Evolutionary conservation across 2,329 filamentous ascomycete genomes (phyloP).

Genomic region (Trichoderma hamatum): DNA sequence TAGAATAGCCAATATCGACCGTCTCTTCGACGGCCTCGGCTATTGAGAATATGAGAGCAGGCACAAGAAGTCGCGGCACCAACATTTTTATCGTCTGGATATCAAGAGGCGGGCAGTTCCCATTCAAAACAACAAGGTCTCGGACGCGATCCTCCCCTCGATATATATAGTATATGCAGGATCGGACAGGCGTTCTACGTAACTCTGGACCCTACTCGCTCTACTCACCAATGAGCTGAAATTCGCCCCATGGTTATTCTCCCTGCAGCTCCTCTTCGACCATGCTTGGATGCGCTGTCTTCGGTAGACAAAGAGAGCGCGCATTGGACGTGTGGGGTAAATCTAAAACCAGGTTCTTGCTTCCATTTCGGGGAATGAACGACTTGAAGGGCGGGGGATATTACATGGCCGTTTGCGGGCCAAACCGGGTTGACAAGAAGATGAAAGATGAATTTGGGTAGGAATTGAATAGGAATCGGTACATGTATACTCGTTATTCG

Average conservation of each 20-base stretch:
- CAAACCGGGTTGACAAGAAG: neutral
- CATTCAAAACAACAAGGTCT: neutral
- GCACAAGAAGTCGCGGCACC: neutral
- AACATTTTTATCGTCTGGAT: neutral
- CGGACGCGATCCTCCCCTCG: neutral
- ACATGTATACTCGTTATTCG: neutral
- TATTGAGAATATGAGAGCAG: constrained; percentile 15
- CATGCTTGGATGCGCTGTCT: neutral
- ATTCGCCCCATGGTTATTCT: neutral
- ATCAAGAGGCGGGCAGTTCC: neutral
- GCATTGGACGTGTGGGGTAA: neutral
- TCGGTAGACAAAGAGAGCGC: neutral
- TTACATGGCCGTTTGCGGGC: neutral
- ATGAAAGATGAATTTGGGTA: neutral
- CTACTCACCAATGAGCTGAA: neutral
- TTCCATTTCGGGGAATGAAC: neutral
- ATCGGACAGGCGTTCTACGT: neutral
- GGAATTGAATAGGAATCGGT: neutral
- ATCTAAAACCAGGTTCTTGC: neutral
- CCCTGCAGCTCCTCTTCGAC: constrained; percentile 35
- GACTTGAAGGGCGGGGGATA: neutral
- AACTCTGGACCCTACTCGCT: neutral
- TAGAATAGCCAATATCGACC: constrained; percentile 68
- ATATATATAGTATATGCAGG: neutral
- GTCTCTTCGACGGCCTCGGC: constrained; percentile 32